A percentile compares a stretch with the other conserved stretches of the same genome.
These are phyloP conservation scores for Wickerhamomyces sp. DNA, from an alignment of 1,139 yeast species.

Conservation along the genomic window DNA sequence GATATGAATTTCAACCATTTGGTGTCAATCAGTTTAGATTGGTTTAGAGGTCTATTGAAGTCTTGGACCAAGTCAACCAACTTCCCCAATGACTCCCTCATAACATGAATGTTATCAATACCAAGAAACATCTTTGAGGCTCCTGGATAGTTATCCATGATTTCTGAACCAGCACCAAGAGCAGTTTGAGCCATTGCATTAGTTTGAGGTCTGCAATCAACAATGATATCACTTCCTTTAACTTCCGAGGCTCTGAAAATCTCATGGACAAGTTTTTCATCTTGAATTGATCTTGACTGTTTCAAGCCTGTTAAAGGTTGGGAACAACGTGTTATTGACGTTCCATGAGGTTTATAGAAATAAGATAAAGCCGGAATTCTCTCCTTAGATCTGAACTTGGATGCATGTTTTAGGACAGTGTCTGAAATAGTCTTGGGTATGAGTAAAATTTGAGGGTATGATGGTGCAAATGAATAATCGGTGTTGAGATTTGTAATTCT, in stretches of 20 bases:
- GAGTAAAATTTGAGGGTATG: slow-evolving; percentile 66
- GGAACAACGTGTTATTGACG: slow-evolving; percentile 82
- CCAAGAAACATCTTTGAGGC: slow-evolving; percentile 76
- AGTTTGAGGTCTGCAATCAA: slow-evolving; percentile 87
- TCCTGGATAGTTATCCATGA: slow-evolving; percentile 69
- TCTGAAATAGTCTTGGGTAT: slow-evolving; percentile 79
- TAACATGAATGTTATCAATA: slow-evolving; percentile 91
- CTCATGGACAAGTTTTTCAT: slow-evolving; percentile 74
- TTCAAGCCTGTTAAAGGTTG: slow-evolving; percentile 93
- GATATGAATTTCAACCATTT: slow-evolving; percentile 78
- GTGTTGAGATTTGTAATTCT: slow-evolving; percentile 60
- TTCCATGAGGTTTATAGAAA: slow-evolving; percentile 63
- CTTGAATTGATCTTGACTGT: slow-evolving; percentile 85
- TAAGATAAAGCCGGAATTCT: slow-evolving; percentile 82
- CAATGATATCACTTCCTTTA: slow-evolving; percentile 55
- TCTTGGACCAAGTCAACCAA: slow-evolving; percentile 65
- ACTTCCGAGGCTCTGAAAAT: slow-evolving; percentile 45
- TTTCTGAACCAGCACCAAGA: slow-evolving; percentile 94
- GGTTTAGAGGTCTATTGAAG: slow-evolving; percentile 35
- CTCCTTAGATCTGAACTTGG: slow-evolving; percentile 78
- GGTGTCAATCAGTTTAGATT: slow-evolving; percentile 48
- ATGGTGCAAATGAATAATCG: slow-evolving; percentile 62
- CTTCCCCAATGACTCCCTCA: slow-evolving; percentile 76
- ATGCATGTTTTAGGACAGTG: slow-evolving; percentile 75
- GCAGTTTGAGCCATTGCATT: slow-evolving; percentile 98